phyloP scores from a whole-genome alignment of 768 basidiomycete species.

The Rhodosporidiobolus odoratus region DNA sequence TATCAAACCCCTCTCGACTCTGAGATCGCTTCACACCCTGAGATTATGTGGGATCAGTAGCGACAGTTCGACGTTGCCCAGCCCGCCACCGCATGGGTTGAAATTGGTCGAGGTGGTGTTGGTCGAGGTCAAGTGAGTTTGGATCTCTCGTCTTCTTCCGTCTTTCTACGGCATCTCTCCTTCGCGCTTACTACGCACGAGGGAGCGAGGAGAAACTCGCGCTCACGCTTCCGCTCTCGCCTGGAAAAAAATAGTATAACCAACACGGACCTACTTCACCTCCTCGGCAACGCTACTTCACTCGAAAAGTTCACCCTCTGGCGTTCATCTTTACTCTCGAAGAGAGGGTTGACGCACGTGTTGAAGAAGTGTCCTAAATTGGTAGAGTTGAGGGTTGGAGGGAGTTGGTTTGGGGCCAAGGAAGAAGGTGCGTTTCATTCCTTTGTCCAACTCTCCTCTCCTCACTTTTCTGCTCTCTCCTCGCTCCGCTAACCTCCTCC shows the following conservation, averaged over 20 bases:
- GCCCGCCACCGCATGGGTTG: slow-evolving; percentile 5
- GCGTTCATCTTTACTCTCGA: slow-evolving; percentile 27
- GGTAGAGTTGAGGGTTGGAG: slow-evolving; percentile 33
- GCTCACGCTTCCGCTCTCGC: neutral
- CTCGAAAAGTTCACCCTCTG: slow-evolving; percentile 34
- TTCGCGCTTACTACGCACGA: too few species aligned
- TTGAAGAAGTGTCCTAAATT: slow-evolving; percentile 28
- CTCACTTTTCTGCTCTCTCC: neutral
- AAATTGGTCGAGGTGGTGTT: slow-evolving; percentile 29
- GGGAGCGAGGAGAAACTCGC: neutral
- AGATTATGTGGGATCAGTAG: slow-evolving; percentile 33
- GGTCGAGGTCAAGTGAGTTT: slow-evolving; percentile 36
- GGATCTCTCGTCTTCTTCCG: neutral
- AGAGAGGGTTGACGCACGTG: slow-evolving; percentile 29
- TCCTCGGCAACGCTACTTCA: slow-evolving; percentile 24
- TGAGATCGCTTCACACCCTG: slow-evolving; percentile 14
- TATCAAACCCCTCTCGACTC: slow-evolving; percentile 28
- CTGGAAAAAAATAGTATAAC: slow-evolving; percentile 22
- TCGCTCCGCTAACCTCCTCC: neutral
- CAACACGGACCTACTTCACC: slow-evolving; percentile 29
- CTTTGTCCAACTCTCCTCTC: neutral
- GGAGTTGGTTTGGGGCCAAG: slow-evolving; percentile 36
- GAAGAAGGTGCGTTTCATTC: slow-evolving; percentile 23
- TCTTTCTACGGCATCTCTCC: neutral
- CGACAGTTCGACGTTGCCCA: slow-evolving; percentile 23